Percentiles rank a stretch among this genome's conserved stretches.
Conservation (phyloP, 2,329 filamentous ascomycete genomes). For the Didymella pinodella region DNA sequence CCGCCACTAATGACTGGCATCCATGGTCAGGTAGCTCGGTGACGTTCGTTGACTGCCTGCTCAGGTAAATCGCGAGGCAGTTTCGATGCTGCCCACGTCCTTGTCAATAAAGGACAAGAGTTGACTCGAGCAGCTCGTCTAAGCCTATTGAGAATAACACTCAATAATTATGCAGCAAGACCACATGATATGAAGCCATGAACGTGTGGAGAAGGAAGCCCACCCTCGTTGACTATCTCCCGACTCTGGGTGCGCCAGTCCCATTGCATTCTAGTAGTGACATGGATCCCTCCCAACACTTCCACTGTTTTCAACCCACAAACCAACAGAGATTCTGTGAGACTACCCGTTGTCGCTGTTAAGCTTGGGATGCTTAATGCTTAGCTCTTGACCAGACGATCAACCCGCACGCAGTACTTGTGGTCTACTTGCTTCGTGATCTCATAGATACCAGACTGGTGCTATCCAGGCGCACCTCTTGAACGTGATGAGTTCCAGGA, state of each 20-base stretch:
- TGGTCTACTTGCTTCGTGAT: no score
- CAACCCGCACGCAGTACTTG: no score
- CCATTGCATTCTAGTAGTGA: neutral
- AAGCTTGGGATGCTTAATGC: neutral
- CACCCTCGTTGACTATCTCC: neutral
- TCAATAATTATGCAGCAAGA: neutral
- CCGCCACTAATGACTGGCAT: neutral
- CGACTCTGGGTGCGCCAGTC: conserved; percentile 1
- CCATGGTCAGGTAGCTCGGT: neutral
- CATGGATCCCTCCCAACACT: neutral
- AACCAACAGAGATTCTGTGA: neutral
- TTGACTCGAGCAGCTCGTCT: no score
- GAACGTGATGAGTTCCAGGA: no score
- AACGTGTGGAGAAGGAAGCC: neutral
- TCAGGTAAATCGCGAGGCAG: neutral
- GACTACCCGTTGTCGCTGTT: neutral
- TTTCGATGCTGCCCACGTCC: neutral
- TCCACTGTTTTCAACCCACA: neutral
- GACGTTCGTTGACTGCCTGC: neutral
- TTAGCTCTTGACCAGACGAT: no score
- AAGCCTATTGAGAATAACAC: no score
- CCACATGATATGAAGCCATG: neutral
- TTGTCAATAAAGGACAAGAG: no score
- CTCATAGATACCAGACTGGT: no score
- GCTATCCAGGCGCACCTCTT: no score